Percentiles rank a stretch among this genome's conserved stretches.
Evolutionary conservation across 768 basidiomycete species (phyloP).

Genomic region (Serendipita sp.): DNA sequence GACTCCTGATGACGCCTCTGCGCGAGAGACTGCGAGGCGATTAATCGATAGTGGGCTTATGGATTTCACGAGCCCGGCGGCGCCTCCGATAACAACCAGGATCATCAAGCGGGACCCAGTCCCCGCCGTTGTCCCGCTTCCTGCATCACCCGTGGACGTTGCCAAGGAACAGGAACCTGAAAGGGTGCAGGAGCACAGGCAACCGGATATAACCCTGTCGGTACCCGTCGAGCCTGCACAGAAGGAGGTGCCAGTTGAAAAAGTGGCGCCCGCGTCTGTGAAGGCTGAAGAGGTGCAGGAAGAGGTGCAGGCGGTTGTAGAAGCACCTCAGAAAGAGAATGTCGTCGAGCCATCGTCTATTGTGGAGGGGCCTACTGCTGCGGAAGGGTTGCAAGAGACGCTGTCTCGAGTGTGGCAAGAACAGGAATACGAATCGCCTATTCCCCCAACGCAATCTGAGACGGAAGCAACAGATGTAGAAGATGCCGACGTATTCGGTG

Average conservation of each 20-base stretch:
- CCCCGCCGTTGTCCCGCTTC: neutral
- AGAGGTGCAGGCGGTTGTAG: slow-evolving; percentile 6
- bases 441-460: slow-evolving; percentile 18
- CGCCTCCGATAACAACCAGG: neutral
- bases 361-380: no score
- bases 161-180: neutral
- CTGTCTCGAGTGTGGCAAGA: neutral
- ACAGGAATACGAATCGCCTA: slow-evolving; percentile 17
- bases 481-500: slow-evolving; percentile 1
- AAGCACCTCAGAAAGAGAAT: neutral
- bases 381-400: neutral
- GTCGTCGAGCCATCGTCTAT: neutral
- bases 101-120: neutral
- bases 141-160: neutral
- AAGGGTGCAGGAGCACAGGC: neutral
- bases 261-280: neutral
- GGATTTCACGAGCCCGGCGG: neutral
- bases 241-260: neutral
- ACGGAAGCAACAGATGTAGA: slow-evolving; percentile 7
- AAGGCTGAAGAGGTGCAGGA: slow-evolving; percentile 15
- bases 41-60: neutral
- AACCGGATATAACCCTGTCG: neutral
- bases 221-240: neutral
- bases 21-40: neutral
- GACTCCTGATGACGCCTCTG: neutral